Evolutionary conservation across 805 yeast genomes (phyloP), one percentile per base, ranked within the genome.

Genomic region (Cephaloascus albidus): DNA sequence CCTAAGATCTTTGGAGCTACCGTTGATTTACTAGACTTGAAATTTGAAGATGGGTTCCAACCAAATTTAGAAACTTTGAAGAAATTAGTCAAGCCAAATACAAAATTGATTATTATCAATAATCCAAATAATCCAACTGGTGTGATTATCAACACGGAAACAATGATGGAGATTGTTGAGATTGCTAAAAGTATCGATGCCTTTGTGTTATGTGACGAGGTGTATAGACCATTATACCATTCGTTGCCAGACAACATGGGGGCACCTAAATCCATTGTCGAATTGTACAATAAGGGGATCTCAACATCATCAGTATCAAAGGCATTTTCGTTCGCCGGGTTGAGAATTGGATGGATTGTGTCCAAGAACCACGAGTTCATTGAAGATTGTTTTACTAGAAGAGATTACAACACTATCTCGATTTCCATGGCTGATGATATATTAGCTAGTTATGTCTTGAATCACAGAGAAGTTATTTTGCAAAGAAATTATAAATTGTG

Each of bases 271-370:
- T 65, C 74, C 3, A 60, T 68, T 12, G 63, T 66, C 10, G 55
- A 61, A 27, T 49, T 72, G 18, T 69, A 69, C 42, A 60, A 58
- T 2, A 64, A 61, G 42, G 66, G 71, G 3, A 58, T 74, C 31
- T 60, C 68, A 6, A 71, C 78, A 1, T 62, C 73, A 3, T 72
- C 78, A 4, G 64, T 66, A 58, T 72, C 78, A n/a, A 74, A 74
- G 47, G 74, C 76, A 3, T 74, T 65, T 45, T 61, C 76, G 1
- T 52, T 71, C 36, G 79, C 80, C 6, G 80, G 80, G 3, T 53
- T 72, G 20, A 53, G 80, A 36, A 38, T 73, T 18, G 79, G 81
- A 4, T 74, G 80, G 80, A 53, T 73, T 10, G 69, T 62, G 3
- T 50, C 70, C 5, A 53, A 55, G 23, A 61, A 68, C 47, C 38